Conservation (phyloP, 2,329 filamentous ascomycete species). For the Orbilia ellipsospora region DNA sequence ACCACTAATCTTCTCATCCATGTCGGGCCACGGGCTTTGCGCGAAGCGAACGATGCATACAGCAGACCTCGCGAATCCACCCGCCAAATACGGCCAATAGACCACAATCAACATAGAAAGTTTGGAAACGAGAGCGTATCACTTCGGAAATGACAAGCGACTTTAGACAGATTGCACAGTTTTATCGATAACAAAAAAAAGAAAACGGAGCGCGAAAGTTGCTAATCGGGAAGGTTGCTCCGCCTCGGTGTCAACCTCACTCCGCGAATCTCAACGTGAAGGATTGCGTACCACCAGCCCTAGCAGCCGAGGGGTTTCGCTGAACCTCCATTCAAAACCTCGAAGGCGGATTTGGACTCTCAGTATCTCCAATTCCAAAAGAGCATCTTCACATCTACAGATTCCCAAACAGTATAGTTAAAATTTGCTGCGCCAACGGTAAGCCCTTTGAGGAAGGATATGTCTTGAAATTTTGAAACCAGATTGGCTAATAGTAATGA, state of each 20-base stretch:
- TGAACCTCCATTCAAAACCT: background rate
- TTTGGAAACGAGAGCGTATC: background rate
- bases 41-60: conserved; percentile 14
- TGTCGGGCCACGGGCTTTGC: too few species aligned
- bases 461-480: conserved; percentile 12
- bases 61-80: too few species aligned
- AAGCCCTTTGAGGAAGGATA: conserved; percentile 23
- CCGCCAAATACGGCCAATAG: too few species aligned
- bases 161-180: too few species aligned
- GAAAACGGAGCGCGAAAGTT: conserved; percentile 2
- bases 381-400: background rate
- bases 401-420: background rate
- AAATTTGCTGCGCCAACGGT: background rate
- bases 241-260: conserved; percentile 38
- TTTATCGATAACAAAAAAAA: background rate
- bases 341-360: background rate
- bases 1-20: too few species aligned
- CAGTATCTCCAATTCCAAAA: conserved; percentile 5
- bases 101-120: too few species aligned
- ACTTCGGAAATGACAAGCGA: conserved; percentile 2
- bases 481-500: conserved; percentile 23
- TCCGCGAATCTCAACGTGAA: conserved; percentile 39
- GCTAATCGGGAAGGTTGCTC: conserved; percentile 17
- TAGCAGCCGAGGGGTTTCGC: conserved; percentile 10
- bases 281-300: conserved; percentile 15